Conservation (phyloP, 2,329 filamentous ascomycete genomes). For the Colletotrichum sansevieriae region DNA sequence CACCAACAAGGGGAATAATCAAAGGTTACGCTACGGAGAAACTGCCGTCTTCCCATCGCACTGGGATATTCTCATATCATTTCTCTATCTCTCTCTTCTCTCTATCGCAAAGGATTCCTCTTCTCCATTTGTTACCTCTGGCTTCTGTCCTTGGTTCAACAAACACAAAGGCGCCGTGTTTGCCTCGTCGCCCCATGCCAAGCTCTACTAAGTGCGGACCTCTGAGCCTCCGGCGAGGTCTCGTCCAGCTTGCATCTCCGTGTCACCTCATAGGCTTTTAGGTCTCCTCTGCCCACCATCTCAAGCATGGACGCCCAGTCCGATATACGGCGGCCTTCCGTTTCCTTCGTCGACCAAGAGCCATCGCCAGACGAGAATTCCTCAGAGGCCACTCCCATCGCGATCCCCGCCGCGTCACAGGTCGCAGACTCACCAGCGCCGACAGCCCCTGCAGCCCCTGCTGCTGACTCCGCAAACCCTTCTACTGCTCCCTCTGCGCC, state of each 20-base stretch:
- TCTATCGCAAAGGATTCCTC: neutral
- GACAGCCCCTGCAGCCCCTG: neutral
- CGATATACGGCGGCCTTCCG: conserved; percentile 29
- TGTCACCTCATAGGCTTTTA: conserved; percentile 24
- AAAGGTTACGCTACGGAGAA: neutral
- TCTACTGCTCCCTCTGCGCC: neutral
- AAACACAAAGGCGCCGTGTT: neutral
- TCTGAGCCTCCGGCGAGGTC: conserved; percentile 35
- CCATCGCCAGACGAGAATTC: conserved; percentile 16
- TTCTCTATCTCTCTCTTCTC: neutral
- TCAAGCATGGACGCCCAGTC: conserved; percentile 28
- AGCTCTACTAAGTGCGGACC: conserved; percentile 23
- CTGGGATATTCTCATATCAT: neutral
- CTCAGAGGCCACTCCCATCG: conserved; percentile 33
- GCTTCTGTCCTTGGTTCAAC: neutral
- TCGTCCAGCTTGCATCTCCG: conserved; percentile 29
- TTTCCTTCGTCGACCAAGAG: conserved; percentile 19
- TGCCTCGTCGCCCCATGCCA: conserved; percentile 32
- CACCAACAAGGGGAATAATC: neutral
- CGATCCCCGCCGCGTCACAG: conserved; percentile 13
- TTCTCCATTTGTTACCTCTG: neutral
- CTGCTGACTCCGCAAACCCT: neutral
- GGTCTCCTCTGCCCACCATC: conserved; percentile 15
- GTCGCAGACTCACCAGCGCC: neutral
- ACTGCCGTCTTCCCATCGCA: neutral